A percentile compares a stretch with the other conserved stretches of the same genome.
These are phyloP conservation scores for Dillenia suffruticosa DNA, from an alignment of 164 flowering plant genomes.

Conservation along the genomic window DNA sequence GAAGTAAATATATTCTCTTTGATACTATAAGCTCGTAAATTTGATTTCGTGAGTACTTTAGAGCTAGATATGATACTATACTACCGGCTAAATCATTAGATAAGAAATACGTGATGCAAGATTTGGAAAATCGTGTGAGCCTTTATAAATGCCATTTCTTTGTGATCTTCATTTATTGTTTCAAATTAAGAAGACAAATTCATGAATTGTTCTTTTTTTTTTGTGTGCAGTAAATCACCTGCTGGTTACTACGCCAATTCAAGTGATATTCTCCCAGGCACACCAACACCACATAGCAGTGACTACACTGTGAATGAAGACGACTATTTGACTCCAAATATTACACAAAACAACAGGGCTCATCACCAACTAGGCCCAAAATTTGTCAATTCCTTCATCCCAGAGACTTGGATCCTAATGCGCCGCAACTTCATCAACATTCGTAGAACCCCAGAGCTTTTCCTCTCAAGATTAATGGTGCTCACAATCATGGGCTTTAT, in stretches of 20 bases:
- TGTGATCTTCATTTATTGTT: too few relatives aligned
- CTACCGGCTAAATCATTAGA: too few relatives aligned
- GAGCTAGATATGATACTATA: too few relatives aligned
- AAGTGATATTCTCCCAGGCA: conserved; percentile 41
- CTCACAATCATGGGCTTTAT: conserved; percentile 62
- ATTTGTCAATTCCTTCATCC: conserved; percentile 45
- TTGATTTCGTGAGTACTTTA: too few relatives aligned
- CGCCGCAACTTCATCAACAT: conserved; percentile 68
- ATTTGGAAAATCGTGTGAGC: too few relatives aligned
- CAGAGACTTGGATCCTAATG: conserved; percentile 54
- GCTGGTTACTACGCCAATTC: conserved; percentile 44
- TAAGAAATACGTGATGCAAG: too few relatives aligned
- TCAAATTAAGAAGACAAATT: too few relatives aligned
- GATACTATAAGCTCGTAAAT: too few relatives aligned
- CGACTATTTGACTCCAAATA: conserved; percentile 53
- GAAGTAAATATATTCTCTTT: conserved; percentile 18
- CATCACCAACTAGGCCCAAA: conserved; percentile 36
- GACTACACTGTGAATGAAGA: conserved; percentile 60
- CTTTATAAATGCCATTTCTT: too few relatives aligned
- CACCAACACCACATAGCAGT: conserved; percentile 68
- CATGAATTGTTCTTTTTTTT: too few relatives aligned
- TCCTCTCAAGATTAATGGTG: conserved; percentile 61
- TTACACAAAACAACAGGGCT: neutral
- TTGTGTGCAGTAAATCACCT: conserved; percentile 31
- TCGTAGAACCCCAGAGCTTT: conserved; percentile 70